Base-by-base conservation (phyloP, 805 yeast species). In the Metschnikowia chrysomelidarum region DNA sequence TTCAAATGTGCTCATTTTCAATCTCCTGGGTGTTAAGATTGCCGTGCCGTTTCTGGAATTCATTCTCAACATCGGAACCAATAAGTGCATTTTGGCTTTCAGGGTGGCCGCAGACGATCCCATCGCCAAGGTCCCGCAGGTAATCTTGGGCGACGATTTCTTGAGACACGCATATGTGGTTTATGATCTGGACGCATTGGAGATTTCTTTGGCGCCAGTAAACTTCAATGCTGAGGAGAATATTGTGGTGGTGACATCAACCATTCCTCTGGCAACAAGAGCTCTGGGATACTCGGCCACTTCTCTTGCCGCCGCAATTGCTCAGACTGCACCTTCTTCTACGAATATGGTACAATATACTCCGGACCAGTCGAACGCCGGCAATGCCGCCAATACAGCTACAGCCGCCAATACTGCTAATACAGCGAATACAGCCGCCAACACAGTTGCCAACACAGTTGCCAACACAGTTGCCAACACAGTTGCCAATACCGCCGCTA, bases 101-200 rank as follows among this genome's bases (percentile, higher is more conserved):
- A 37, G 54, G 14, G 47, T 40, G 12, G 56, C 52, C n/a, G 12
- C 21, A 11, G 24, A 17, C 11, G 19, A 25, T 19, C 48, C 47
- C 36, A 88, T 88, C 9, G 86, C 79, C 50, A n/a, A n/a, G n/a
- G n/a, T n/a, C n/a, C 69, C 73, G 2, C 29, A 24, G 37, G 45
- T 60, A 13, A 67, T 80, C 36, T 62, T 84, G 23, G 93, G 91
- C 8, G 87, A 81, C 51, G 70, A 73, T 25, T 73, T 83, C 51
- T 58, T 84, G 44, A 66, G 85, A 36, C 69, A 74, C 37, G 79
- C 80, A 2, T 82, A 80, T 54, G 69, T 77, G 18, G 85, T 80
- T 10, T 79, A 72, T 56, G 82, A 83, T 54, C 57, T 80, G 32
- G 85, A 78, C 19, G 72, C 71, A 49, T 59, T 57, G 28, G 67